A percentile compares a stretch with the other conserved stretches of the same genome.
Conservation (phyloP, 371 early-diverging fungal species). For the Capniomyces stellatus region DNA sequence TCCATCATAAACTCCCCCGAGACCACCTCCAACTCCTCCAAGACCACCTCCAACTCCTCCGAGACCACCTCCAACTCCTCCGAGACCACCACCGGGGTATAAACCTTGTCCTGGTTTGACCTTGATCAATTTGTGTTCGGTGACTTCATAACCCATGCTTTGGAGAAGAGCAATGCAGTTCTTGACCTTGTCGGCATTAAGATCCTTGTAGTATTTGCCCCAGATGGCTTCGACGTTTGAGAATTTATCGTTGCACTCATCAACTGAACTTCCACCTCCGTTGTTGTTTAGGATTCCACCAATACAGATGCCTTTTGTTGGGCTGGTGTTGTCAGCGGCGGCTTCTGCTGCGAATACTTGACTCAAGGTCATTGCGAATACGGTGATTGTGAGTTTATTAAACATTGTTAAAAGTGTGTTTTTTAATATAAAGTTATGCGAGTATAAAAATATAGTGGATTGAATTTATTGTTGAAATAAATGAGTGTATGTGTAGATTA, state of each 20-base stretch:
- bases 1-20: neutral
- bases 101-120: too few relatives aligned
- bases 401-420: neutral
- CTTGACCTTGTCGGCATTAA: neutral
- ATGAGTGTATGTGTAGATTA: too few relatives aligned
- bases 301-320: neutral
- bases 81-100: neutral
- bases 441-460: too few relatives aligned
- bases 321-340: neutral
- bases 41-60: neutral
- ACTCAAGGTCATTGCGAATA: neutral
- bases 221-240: neutral
- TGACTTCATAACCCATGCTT: neutral
- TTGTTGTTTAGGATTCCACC: neutral
- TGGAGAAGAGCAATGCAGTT: neutral
- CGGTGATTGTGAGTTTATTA: neutral
- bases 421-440: too few relatives aligned
- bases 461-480: too few relatives aligned
- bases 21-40: neutral
- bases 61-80: neutral
- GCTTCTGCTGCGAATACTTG: neutral
- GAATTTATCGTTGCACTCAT: neutral
- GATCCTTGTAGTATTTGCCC: neutral
- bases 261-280: neutral
- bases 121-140: neutral